Evolutionary conservation across 495 filamentous ascomycete species (phyloP).

Genomic region (Penicillium steckii): DNA sequence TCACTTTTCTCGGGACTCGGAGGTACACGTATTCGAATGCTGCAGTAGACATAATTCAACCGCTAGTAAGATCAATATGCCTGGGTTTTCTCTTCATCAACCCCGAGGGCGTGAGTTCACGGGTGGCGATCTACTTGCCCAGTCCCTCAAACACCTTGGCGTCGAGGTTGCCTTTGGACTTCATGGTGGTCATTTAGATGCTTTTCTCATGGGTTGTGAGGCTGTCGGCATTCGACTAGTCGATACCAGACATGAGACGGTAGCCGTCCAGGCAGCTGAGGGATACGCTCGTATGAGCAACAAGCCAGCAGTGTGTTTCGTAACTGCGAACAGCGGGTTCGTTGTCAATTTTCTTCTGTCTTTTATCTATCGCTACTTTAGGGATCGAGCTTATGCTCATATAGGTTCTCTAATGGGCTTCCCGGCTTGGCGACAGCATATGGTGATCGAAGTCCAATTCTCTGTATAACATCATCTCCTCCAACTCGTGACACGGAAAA

Average conservation of each 20-base stretch:
- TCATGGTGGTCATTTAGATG: slow-evolving; percentile 32
- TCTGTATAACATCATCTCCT: slow-evolving; percentile 31
- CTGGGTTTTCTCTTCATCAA: slow-evolving; percentile 19
- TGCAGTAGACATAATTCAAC: neutral
- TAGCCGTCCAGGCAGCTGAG: slow-evolving; percentile 30
- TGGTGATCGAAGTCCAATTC: slow-evolving; percentile 24
- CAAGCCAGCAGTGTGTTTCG: slow-evolving; percentile 28
- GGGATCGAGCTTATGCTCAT: neutral
- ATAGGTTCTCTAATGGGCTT: slow-evolving; percentile 30
- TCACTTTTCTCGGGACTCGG: neutral
- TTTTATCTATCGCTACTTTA: too few species aligned
- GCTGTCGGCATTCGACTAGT: slow-evolving; percentile 24
- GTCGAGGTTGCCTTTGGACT: slow-evolving; percentile 31
- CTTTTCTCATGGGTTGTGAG: slow-evolving; percentile 32
- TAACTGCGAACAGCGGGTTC: slow-evolving; percentile 32
- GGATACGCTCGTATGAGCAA: slow-evolving; percentile 23
- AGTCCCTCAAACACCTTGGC: slow-evolving; percentile 25
- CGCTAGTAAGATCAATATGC: slow-evolving; percentile 30
- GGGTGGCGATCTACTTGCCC: slow-evolving; percentile 29
- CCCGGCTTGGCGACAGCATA: slow-evolving; percentile 29
- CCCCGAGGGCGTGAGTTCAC: slow-evolving; percentile 24
- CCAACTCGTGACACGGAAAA: slow-evolving; percentile 28
- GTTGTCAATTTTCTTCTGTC: neutral
- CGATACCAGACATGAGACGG: slow-evolving; percentile 32
- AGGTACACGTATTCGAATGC: neutral